Conservation (phyloP, 2,329 filamentous ascomycete species). For the Fusarium sp. region DNA sequence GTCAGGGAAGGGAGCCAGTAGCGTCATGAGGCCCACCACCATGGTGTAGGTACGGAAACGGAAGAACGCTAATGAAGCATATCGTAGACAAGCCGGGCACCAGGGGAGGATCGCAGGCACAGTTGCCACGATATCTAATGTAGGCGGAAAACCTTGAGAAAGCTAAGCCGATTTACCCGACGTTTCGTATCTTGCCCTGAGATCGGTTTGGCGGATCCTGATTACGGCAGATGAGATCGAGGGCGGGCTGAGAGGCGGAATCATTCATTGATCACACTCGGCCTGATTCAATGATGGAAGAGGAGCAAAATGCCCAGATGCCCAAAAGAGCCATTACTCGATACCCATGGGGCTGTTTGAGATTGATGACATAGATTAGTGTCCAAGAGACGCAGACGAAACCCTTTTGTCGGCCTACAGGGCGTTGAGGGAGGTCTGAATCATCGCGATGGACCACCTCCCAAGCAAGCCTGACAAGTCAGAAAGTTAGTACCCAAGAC, state of each 20-base stretch:
- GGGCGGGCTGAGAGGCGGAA: not conserved
- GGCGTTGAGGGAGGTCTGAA: not conserved
- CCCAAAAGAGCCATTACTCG: constrained; percentile 12
- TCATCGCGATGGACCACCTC: not conserved
- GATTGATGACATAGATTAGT: not conserved
- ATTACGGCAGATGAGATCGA: not conserved
- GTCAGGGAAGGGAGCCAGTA: constrained; percentile 1
- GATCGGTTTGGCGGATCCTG: not conserved
- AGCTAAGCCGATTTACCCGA: constrained; percentile 5
- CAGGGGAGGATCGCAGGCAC: constrained; percentile 6
- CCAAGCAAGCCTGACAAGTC: not conserved
- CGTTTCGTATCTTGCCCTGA: not conserved
- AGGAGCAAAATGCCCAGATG: constrained; percentile 2
- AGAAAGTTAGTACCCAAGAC: constrained; percentile 1
- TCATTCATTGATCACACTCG: not conserved
- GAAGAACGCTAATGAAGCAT: constrained; percentile 19
- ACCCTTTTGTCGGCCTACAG: constrained; percentile 2
- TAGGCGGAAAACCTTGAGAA: constrained; percentile 1
- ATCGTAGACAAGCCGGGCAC: constrained; percentile 3
- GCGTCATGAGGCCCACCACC: not conserved
- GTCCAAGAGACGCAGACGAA: not conserved
- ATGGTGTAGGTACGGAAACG: constrained; percentile 24
- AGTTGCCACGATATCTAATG: not conserved
- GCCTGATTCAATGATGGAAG: not conserved
- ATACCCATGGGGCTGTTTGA: constrained; percentile 2